Conservation (phyloP, 768 basidiomycete species). For the Tylopilus cervinicoccineus region DNA sequence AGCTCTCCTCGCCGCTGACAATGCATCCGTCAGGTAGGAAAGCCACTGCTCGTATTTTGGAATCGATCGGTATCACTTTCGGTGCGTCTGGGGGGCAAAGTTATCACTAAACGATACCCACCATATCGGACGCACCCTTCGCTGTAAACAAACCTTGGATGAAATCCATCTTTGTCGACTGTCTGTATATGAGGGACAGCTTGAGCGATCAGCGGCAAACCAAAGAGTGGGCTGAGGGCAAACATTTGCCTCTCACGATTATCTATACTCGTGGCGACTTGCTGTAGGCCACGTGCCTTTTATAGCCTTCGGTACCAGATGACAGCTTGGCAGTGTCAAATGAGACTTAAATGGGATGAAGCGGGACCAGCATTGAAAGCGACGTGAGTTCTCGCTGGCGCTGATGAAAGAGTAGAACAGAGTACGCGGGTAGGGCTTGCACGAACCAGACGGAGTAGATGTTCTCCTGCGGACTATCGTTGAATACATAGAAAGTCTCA, state of each 20-base stretch:
- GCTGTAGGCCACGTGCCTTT: background rate
- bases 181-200: background rate
- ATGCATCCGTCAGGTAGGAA: conserved; percentile 7
- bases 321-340: background rate
- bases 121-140: conserved; percentile 1
- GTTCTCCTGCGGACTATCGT: no score
- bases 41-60: conserved; percentile 11
- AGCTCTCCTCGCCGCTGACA: conserved; percentile 12
- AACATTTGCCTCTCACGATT: background rate
- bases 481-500: background rate
- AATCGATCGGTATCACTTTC: conserved; percentile 3
- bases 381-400: no score
- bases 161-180: conserved; percentile 1
- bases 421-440: no score
- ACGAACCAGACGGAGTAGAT: background rate
- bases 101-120: background rate
- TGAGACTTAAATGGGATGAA: background rate
- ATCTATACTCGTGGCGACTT: background rate
- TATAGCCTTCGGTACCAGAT: background rate
- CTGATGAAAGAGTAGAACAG: no score
- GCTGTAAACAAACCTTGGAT: background rate
- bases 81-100: background rate
- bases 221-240: background rate
- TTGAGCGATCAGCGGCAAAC: background rate
- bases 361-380: no score